phyloP scores from a whole-genome alignment of 2,329 filamentous ascomycete genomes.

The Exophiala bonariae region DNA sequence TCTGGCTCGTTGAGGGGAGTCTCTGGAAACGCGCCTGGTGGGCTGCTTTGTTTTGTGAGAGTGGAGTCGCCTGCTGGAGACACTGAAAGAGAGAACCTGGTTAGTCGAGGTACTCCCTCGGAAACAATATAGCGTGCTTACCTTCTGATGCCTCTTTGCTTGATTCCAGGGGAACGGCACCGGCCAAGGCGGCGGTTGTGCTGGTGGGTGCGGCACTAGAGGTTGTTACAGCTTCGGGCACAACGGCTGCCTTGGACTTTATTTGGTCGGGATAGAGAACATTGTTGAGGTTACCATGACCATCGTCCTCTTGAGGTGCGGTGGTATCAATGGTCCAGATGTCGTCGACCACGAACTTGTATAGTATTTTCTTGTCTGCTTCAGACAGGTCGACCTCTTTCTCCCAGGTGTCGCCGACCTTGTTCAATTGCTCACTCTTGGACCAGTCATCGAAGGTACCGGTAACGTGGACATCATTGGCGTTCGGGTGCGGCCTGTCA shows the following conservation, averaged over 20 bases:
- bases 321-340: conserved; percentile 82
- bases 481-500: conserved; percentile 72
- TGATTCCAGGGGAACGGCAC: conserved; percentile 34
- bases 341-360: conserved; percentile 98
- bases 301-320: conserved; percentile 79
- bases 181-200: conserved; percentile 62
- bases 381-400: conserved; percentile 76
- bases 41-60: conserved; percentile 40
- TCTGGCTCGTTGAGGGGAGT: conserved; percentile 61
- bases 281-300: conserved; percentile 87
- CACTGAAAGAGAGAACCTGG: conserved; percentile 2
- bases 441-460: conserved; percentile 95
- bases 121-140: conserved; percentile 58
- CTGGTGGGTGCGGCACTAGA: conserved; percentile 70
- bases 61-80: conserved; percentile 8
- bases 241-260: conserved; percentile 28
- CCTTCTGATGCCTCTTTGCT: conserved; percentile 26
- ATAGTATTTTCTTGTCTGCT: conserved; percentile 72
- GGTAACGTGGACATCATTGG: conserved; percentile 87
- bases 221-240: conserved; percentile 32
- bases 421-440: conserved; percentile 80
- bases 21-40: conserved; percentile 69
- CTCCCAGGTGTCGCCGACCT: conserved; percentile 69
- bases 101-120: conserved; percentile 34
- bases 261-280: conserved; percentile 77